Percentiles rank a stretch among this genome's conserved stretches.
phyloP scores from a whole-genome alignment of 2,329 filamentous ascomycete species.

The Pseudohalonectria lignicola region DNA sequence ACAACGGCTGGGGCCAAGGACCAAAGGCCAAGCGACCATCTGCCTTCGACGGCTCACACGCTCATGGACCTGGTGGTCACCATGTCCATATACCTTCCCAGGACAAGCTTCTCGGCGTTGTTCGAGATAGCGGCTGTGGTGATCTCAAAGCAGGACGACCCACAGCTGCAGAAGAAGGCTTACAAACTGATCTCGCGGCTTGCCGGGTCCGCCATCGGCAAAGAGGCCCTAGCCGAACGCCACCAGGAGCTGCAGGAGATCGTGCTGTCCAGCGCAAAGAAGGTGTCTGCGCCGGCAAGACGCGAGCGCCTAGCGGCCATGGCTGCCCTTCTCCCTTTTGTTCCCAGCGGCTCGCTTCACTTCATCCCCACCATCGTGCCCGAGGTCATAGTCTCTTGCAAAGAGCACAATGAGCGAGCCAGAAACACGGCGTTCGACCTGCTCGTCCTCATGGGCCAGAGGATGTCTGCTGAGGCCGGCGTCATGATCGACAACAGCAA shows the following conservation, averaged over 20 bases:
- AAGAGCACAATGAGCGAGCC: conserved; percentile 94
- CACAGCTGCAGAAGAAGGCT: conserved; percentile 95
- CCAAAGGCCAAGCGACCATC: conserved; percentile 55
- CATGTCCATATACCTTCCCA: conserved; percentile 84
- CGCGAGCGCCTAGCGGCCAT: conserved; percentile 80
- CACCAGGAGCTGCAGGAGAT: conserved; percentile 72
- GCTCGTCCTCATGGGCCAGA: conserved; percentile 77
- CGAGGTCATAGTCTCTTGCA: conserved; percentile 92
- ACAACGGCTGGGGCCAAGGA: conserved; percentile 28
- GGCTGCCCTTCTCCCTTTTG: conserved; percentile 64
- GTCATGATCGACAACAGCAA: conserved; percentile 75
- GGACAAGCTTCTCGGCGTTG: conserved; percentile 71
- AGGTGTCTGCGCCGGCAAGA: conserved; percentile 75
- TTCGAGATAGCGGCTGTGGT: conserved; percentile 82
- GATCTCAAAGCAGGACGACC: conserved; percentile 70
- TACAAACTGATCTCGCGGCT: conserved; percentile 95
- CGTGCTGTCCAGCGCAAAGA: conserved; percentile 68
- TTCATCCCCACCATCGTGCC: conserved; percentile 88
- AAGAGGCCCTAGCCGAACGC: conserved; percentile 63
- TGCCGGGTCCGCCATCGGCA: conserved; percentile 68
- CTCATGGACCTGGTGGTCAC: conserved; percentile 96
- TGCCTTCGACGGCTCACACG: conserved; percentile 89
- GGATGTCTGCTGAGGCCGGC: conserved; percentile 56
- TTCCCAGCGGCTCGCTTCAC: conserved; percentile 70
- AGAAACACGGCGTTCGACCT: conserved; percentile 83